Evolutionary conservation across 129 eudicot genomes (phyloP).

Genomic region (Centella asiatica): DNA sequence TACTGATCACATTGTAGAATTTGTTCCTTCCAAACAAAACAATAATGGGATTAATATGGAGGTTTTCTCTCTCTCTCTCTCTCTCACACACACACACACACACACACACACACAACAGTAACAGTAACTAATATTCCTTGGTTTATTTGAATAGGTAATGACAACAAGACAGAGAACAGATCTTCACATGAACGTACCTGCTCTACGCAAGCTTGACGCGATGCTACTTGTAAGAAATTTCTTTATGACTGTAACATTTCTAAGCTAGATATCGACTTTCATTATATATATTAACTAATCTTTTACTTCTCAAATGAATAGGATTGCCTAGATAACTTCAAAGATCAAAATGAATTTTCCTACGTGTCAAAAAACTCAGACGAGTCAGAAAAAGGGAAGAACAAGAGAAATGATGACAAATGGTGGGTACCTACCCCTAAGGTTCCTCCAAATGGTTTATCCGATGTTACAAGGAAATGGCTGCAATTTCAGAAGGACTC

Average conservation of each 20-base stretch:
- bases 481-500: slow-evolving; percentile 78
- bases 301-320: slow-evolving; percentile 24
- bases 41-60: slow-evolving; percentile 38
- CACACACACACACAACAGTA: not conserved
- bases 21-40: not conserved
- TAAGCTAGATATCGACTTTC: not conserved
- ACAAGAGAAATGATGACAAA: slow-evolving; percentile 62
- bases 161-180: slow-evolving; percentile 65
- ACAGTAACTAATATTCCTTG: not conserved
- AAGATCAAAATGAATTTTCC: slow-evolving; percentile 67
- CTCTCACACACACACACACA: not conserved
- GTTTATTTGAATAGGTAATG: slow-evolving; percentile 46
- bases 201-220: slow-evolving; percentile 69
- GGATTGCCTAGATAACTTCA: slow-evolving; percentile 79
- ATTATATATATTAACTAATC: slow-evolving; percentile 4
- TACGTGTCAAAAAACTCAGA: slow-evolving; percentile 53
- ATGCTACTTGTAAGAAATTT: slow-evolving; percentile 80
- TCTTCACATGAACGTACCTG: slow-evolving; percentile 59
- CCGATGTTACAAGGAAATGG: slow-evolving; percentile 74
- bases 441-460: slow-evolving; percentile 74
- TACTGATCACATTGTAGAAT: slow-evolving; percentile 12
- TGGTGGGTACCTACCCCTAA: slow-evolving; percentile 96
- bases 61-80: slow-evolving; percentile 29
- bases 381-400: slow-evolving; percentile 26
- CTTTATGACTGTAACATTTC: too few species aligned